Conservation (phyloP, 257 asterid genomes). For the Ophiorrhiza pumila region DNA sequence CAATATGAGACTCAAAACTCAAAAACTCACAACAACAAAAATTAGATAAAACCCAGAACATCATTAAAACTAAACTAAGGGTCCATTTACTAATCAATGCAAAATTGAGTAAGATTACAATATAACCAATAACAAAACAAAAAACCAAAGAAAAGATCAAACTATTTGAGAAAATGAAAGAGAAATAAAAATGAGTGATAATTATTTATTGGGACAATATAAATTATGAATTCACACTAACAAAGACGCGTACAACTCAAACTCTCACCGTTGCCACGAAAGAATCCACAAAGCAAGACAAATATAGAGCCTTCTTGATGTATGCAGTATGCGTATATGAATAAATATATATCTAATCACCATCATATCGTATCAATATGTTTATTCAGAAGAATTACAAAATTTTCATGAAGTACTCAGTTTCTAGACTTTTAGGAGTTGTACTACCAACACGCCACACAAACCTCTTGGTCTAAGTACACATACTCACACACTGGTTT, state of each 20-base stretch:
- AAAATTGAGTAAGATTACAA: background rate
- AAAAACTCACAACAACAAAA: background rate
- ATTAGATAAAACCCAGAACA: background rate
- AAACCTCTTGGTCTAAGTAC: background rate
- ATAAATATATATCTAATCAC: no score
- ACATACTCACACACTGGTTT: background rate
- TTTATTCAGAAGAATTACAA: slow-evolving; percentile 2
- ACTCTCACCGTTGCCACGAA: slow-evolving; percentile 3
- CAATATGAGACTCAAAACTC: background rate
- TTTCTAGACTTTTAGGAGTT: background rate
- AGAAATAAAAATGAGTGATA: no score
- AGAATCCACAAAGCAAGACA: background rate
- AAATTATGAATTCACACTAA: background rate
- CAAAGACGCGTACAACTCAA: background rate
- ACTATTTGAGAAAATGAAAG: no score
- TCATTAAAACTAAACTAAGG: background rate
- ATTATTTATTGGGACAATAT: no score
- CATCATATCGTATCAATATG: background rate
- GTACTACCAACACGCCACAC: background rate
- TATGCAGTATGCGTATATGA: background rate
- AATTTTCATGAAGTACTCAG: background rate
- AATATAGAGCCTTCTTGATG: background rate
- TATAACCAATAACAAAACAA: background rate
- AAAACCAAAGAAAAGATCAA: no score
- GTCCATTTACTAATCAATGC: background rate